These are phyloP conservation scores for Pelargonium hybrid DNA, from an alignment of 441 rosid species.

Conservation along the genomic window DNA sequence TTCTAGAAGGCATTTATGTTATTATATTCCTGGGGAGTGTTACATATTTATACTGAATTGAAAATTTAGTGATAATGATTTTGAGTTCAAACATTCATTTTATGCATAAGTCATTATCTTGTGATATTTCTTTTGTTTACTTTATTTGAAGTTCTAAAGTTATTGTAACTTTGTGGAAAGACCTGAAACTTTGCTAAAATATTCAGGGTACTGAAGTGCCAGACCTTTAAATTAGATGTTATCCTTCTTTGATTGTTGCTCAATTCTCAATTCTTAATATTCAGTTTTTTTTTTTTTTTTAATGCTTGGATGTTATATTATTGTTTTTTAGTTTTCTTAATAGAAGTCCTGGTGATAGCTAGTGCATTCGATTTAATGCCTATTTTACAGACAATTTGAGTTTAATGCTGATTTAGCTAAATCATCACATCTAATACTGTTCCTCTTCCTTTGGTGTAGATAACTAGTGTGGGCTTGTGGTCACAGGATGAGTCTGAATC, in stretches of 20 bases:
- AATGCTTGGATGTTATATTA: too few species aligned
- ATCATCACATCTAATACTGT: background rate
- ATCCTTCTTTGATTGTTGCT: too few species aligned
- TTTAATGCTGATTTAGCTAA: background rate
- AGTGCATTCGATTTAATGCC: background rate
- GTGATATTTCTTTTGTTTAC: background rate
- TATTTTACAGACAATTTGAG: background rate
- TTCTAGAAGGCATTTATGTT: background rate
- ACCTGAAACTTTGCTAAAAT: background rate
- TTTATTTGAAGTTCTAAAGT: background rate
- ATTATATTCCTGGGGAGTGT: background rate
- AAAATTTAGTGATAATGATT: background rate
- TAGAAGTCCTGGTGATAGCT: background rate
- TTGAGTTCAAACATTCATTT: background rate
- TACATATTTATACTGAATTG: background rate
- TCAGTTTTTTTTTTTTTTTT: too few species aligned
- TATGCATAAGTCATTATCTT: background rate
- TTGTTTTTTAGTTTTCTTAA: background rate
- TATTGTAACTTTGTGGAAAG: background rate
- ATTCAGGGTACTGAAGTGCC: background rate
- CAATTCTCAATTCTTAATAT: too few species aligned
- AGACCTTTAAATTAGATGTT: too few species aligned
- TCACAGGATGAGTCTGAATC: constrained; percentile 43
- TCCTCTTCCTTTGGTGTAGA: constrained; percentile 39
- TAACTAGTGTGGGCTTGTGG: constrained; percentile 88